These are phyloP conservation scores for Citrus mangshanensis DNA, from an alignment of 345 rosid genomes.

Conservation along the genomic window DNA sequence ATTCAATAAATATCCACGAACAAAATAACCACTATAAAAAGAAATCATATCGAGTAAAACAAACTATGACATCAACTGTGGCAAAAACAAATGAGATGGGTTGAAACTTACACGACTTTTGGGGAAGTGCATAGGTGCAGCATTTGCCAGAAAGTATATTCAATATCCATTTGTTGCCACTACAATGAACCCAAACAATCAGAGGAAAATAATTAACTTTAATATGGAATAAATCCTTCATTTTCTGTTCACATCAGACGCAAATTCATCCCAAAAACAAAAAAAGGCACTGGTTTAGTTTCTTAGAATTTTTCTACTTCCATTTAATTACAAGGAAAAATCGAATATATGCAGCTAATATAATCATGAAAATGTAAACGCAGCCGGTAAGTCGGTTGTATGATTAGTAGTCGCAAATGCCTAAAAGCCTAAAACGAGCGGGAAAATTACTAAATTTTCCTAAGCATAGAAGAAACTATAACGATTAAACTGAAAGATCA, in stretches of 20 bases:
- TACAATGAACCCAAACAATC: conserved; percentile 30
- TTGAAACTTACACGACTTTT: conserved; percentile 83
- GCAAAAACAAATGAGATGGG: background rate
- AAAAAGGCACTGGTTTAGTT: no score
- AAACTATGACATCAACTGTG: background rate
- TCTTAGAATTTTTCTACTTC: no score
- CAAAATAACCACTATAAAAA: background rate
- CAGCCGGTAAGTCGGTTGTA: background rate
- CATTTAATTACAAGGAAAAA: no score
- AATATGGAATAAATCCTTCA: background rate
- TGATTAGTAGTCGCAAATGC: background rate
- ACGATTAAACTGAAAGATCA: background rate
- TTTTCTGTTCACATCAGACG: background rate
- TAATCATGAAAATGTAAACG: no score
- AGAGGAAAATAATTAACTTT: conserved; percentile 6
- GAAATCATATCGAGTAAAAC: background rate
- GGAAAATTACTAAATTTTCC: background rate
- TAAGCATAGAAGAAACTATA: background rate
- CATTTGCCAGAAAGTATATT: conserved; percentile 99
- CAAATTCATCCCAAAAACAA: no score
- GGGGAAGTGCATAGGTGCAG: conserved; percentile 96
- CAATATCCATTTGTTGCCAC: conserved; percentile 99
- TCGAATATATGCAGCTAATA: no score
- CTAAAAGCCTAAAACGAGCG: background rate
- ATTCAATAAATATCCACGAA: background rate